phyloP scores from a whole-genome alignment of 2,329 filamentous ascomycete species.

The Cercospora zeae-maydis region DNA sequence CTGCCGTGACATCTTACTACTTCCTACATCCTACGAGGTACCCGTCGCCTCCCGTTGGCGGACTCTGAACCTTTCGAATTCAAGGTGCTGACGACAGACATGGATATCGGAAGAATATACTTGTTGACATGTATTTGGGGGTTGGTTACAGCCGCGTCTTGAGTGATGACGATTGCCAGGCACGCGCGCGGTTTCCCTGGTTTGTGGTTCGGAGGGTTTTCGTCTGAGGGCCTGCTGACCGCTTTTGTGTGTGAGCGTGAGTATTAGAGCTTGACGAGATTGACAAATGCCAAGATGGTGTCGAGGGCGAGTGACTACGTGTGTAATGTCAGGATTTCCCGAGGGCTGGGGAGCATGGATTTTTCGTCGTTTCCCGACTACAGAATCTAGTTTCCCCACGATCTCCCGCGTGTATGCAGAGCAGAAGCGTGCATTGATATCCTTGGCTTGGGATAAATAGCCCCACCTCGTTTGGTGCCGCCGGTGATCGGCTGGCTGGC shows the following conservation, averaged over 20 bases:
- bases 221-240: not conserved
- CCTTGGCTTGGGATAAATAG: not conserved
- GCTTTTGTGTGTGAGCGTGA: not conserved
- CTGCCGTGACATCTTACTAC: not conserved
- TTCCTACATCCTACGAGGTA: not conserved
- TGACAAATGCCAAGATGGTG: not conserved
- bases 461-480: not conserved
- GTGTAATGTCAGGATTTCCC: not conserved
- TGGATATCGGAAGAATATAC: not conserved
- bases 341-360: not conserved
- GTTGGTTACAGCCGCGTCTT: not conserved
- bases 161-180: not conserved
- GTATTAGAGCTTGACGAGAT: not conserved
- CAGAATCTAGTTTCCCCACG: not conserved
- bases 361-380: not conserved
- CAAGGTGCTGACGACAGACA: slow-evolving; percentile 4
- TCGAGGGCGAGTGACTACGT: not conserved
- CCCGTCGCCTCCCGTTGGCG: slow-evolving; percentile 5
- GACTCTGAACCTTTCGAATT: not conserved
- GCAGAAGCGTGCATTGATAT: not conserved
- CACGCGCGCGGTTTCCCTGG: not conserved
- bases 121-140: not conserved
- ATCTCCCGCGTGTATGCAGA: not conserved
- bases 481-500: slow-evolving; percentile 7
- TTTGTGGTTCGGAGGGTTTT: not conserved